Percentiles rank a stretch among this genome's conserved stretches.
Evolutionary conservation across 768 basidiomycete species (phyloP).

Genomic region (Clavaria fumosa): DNA sequence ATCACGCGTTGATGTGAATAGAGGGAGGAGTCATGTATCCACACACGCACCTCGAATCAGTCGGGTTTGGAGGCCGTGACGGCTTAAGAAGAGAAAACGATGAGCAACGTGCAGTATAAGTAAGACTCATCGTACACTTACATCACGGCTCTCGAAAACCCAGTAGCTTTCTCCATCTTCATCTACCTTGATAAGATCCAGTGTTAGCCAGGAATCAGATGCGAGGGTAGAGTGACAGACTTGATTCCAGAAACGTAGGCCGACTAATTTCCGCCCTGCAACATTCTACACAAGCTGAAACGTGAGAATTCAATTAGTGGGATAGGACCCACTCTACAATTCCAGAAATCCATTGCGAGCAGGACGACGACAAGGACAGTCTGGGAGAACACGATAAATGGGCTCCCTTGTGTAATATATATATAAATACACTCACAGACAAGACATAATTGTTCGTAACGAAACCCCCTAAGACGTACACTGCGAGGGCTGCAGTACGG

Average conservation of each 20-base stretch:
- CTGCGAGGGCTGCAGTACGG: constrained; percentile 71
- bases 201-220: background rate
- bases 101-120: constrained; percentile 1
- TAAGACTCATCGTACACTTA: constrained; percentile 24
- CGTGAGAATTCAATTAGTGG: background rate
- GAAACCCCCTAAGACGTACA: constrained; percentile 88
- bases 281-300: constrained; percentile 52
- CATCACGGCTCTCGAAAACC: constrained; percentile 97
- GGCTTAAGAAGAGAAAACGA: constrained; percentile 33
- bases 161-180: constrained; percentile 93
- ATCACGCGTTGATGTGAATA: constrained; percentile 4
- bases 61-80: constrained; percentile 72
- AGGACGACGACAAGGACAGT: constrained; percentile 89
- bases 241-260: constrained; percentile 96
- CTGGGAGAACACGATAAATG: constrained; percentile 22
- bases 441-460: constrained; percentile 86
- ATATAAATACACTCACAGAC: constrained; percentile 40
- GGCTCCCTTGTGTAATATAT: background rate
- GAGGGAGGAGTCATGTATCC: background rate
- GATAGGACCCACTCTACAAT: constrained; percentile 54
- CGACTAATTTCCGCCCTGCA: constrained; percentile 83
- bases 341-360: constrained; percentile 98
- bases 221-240: constrained; percentile 18
- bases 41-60: constrained; percentile 62
- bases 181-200: constrained; percentile 45